A percentile compares a stretch with the other conserved stretches of the same genome.
Evolutionary conservation across 495 filamentous ascomycete genomes (phyloP).

Genomic region (Lasiosphaeria miniovina): DNA sequence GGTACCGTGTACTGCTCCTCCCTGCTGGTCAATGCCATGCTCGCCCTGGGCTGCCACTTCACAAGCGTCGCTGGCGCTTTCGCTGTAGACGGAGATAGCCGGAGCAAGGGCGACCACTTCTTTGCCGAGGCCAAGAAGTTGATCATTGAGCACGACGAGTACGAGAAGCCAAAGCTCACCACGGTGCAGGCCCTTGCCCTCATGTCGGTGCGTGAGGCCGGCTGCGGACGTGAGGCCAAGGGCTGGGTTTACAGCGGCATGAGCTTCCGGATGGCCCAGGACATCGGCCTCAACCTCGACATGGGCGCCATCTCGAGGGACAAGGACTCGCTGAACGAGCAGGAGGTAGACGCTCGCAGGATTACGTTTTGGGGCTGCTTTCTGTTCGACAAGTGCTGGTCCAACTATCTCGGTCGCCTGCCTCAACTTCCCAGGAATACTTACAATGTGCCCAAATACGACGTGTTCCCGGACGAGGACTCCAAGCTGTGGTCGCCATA

Average conservation of each 20-base stretch:
- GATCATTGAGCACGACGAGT: constrained; percentile 87
- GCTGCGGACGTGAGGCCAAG: constrained; percentile 90
- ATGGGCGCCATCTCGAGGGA: constrained; percentile 57
- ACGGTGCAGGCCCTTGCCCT: constrained; percentile 92
- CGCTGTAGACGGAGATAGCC: constrained; percentile 63
- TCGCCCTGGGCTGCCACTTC: constrained; percentile 96
- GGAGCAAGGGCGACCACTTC: constrained; percentile 94
- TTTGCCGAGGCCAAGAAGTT: constrained; percentile 92
- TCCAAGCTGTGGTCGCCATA: constrained; percentile 83
- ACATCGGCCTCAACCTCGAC: constrained; percentile 91
- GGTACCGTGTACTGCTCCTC: constrained; percentile 77
- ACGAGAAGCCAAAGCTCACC: constrained; percentile 84
- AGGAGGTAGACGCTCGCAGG: constrained; percentile 82
- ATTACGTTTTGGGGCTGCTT: constrained; percentile 99
- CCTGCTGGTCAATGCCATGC: constrained; percentile 89
- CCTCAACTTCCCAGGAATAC: constrained; percentile 78
- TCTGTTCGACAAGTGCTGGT: constrained; percentile 98
- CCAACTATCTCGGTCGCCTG: constrained; percentile 91
- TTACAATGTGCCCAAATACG: constrained; percentile 80
- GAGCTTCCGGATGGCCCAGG: constrained; percentile 97
- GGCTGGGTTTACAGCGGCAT: constrained; percentile 99
- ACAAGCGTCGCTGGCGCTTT: constrained; percentile 71
- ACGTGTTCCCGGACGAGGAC: constrained; percentile 89
- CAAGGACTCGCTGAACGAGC: constrained; percentile 63
- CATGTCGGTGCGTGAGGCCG: constrained; percentile 96